Base-by-base conservation (phyloP, 371 early-diverging fungal genomes). In the Saksenaea oblongispora region DNA sequence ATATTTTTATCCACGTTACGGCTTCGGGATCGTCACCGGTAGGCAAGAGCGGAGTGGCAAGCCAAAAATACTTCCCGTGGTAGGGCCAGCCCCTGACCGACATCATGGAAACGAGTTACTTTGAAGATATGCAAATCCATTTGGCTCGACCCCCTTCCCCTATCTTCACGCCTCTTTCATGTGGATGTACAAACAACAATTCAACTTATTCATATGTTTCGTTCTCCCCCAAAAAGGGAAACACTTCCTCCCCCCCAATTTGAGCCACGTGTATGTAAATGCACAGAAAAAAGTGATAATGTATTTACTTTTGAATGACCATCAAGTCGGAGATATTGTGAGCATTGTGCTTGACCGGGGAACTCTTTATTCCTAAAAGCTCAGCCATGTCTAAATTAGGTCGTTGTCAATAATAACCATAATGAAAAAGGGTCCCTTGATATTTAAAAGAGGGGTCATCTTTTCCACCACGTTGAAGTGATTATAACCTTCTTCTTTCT, bases 261-360 rank as follows among this genome's bases (percentile, higher is more conserved):
- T 22, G 51, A 22, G 51, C 51, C 51, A 47, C 51, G 51, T 47
- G 51, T 22, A 31, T 22, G 22, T 22, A 47, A 41, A 22, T 22
- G 22, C 22, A 22, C 51, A 47, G 51, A 22, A 17, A 47, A 47
- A 22, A 11, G n/a, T 47, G 10, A 7, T 4, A 31, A 31, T 31
- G 4, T 31, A 31, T 31, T 31, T 31, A 7, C 31, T 31, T n/a
- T 31, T 31, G 31, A 31, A 31, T 31, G 31, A 31, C 31, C 31
- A 31, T 4, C 24, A 18, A 22, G 51, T n/a, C 51, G 22, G 51
- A 47, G n/a, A 47, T 18, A 17, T 18, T 17, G 18, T 22, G 51
- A 22, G 51, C 51, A 47, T 47, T 22, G 51, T 47, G 22, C 51
- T 47, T n/a, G 51, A 47, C 22, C 51, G 51, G 51, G 51, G 24